phyloP scores from a whole-genome alignment of 768 basidiomycete species.

The Tylopilus sp. region DNA sequence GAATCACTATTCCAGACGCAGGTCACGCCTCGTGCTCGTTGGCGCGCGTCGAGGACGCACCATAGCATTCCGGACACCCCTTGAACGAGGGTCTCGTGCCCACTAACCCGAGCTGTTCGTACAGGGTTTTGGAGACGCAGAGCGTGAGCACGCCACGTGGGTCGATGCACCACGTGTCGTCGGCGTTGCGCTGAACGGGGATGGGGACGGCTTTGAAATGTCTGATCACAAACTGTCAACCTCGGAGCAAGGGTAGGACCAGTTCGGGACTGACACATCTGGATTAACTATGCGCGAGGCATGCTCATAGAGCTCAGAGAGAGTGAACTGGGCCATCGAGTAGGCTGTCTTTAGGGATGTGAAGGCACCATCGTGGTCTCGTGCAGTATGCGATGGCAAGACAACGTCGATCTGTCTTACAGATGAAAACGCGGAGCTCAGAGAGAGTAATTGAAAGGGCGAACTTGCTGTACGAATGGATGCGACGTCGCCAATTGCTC shows the following conservation, averaged over 20 bases:
- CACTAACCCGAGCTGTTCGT: constrained; percentile 57
- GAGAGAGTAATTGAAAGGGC: constrained; percentile 10
- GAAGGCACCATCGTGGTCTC: constrained; percentile 42
- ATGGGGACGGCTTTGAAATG: constrained; percentile 35
- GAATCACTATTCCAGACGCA: constrained; percentile 39
- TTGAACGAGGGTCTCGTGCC: constrained; percentile 57
- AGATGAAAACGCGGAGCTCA: constrained; percentile 1
- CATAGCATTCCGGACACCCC: constrained; percentile 42
- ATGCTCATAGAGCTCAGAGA: constrained; percentile 45
- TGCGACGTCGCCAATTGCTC: constrained; percentile 37
- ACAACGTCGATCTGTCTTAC: constrained; percentile 56
- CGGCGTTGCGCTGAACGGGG: constrained; percentile 23
- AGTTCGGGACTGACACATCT: constrained; percentile 11
- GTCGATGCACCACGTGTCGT: constrained; percentile 73
- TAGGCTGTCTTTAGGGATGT: constrained; percentile 42
- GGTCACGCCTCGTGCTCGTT: background rate
- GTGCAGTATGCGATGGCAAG: constrained; percentile 44
- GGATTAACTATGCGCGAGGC: constrained; percentile 22
- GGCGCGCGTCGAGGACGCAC: constrained; percentile 31
- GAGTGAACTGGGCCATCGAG: constrained; percentile 39
- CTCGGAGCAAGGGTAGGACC: background rate
- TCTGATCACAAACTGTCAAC: constrained; percentile 25
- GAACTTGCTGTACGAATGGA: constrained; percentile 54
- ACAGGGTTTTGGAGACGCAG: constrained; percentile 52
- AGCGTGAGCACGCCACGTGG: constrained; percentile 57